Conservation (phyloP, 257 asterid species). For the Cynanchum wilfordii region DNA sequence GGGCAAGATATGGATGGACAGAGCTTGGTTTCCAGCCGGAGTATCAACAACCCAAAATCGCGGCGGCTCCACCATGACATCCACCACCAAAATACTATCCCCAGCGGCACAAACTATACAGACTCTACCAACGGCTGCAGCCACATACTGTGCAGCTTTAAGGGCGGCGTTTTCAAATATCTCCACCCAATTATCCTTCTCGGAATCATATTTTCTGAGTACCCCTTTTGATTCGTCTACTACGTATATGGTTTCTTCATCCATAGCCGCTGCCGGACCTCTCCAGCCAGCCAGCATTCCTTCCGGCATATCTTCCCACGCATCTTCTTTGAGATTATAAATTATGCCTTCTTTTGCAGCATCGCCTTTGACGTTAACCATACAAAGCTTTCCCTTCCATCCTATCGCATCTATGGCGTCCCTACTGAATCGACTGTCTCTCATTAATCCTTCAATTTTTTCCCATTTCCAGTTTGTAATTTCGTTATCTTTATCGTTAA, state of each 20-base stretch:
- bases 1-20: conserved; percentile 58
- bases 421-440: conserved; percentile 67
- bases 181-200: conserved; percentile 48
- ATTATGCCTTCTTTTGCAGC: conserved; percentile 61
- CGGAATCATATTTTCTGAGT: conserved; percentile 43
- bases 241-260: conserved; percentile 52
- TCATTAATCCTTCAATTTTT: conserved; percentile 35
- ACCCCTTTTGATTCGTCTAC: conserved; percentile 65
- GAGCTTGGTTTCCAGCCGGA: conserved; percentile 43
- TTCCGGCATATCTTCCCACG: conserved; percentile 75
- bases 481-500: background rate
- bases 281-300: conserved; percentile 80
- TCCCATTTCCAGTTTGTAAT: conserved; percentile 49
- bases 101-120: conserved; percentile 50
- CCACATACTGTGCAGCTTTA: conserved; percentile 51
- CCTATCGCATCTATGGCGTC: conserved; percentile 82
- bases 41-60: conserved; percentile 49
- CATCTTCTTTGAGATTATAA: conserved; percentile 40
- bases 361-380: conserved; percentile 76
- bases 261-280: conserved; percentile 80
- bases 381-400: conserved; percentile 75
- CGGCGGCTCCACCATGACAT: conserved; percentile 42
- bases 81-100: conserved; percentile 47
- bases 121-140: conserved; percentile 58
- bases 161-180: conserved; percentile 33